Evolutionary conservation across 805 yeast genomes (phyloP), one percentile per base, ranked within the genome.

Genomic region (Candida rishiriensis): DNA sequence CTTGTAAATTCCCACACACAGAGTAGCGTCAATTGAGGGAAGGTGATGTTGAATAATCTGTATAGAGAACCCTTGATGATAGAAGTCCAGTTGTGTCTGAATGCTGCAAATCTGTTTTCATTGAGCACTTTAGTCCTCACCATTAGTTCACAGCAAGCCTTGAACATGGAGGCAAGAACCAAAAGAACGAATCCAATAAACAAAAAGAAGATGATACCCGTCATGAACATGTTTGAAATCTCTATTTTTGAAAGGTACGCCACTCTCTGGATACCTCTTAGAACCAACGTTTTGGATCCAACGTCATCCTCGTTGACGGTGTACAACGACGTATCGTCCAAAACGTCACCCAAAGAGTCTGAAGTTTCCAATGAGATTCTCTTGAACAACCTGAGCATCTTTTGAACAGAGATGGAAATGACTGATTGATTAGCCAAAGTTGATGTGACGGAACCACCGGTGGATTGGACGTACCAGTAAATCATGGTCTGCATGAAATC

Each of bases 391-490:
- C 38, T 50, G 15, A 52, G 34, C 28, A 55, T 38, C 60, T 84
- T 84, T 59, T 87, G 95, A n/a, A 89, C 96, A 12, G 93, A 83
- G 43, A 93, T 78, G 2, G 97, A 88, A 36, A 89, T 67, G 17
- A 78, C 64, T 51, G 81, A 76, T 50, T 73, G 64, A 56, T 88
- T 81, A 8, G 76, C 68, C 36, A 91, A 66, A 32, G 88, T 78
- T 35, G 85, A 86, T 3, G 97, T 83, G 1, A 95, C 81, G 0
- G 75, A 62, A 45, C 99, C 99, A 33, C 97, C 97, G 1, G 99
- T 93, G 8, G 96, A 71, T 68, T 91, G 97, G 41, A 91, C 83
- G 64, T 91, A 91, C 99, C 99, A 91, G 62, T 83, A 78, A 52
- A 93, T 84, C 50, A 88, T 85, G 36, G 72, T 64, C 64, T 90